phyloP scores from a whole-genome alignment of 345 rosid genomes.

The Rhizophora mangle region DNA sequence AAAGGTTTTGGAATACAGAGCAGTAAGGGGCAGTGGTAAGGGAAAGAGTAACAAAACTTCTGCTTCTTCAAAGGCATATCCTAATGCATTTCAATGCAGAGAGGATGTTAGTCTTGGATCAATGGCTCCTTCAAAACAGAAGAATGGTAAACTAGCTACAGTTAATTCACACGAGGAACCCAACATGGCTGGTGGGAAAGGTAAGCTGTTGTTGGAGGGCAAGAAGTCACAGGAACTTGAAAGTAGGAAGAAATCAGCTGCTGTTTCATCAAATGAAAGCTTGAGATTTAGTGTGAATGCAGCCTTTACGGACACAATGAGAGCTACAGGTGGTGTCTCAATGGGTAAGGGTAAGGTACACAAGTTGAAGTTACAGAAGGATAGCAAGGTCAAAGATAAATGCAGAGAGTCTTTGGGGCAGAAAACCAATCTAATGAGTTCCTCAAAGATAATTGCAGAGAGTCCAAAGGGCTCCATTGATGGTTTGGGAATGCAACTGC shows the following conservation, averaged over 20 bases:
- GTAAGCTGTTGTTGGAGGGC: slow-evolving; percentile 23
- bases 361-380: slow-evolving; percentile 37
- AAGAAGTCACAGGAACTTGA: slow-evolving; percentile 37
- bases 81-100: slow-evolving; percentile 15
- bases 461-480: slow-evolving; percentile 23
- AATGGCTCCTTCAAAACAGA: slow-evolving; percentile 17
- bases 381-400: slow-evolving; percentile 25
- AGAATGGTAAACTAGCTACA: slow-evolving; percentile 21
- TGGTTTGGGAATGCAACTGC: slow-evolving; percentile 22
- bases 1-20: slow-evolving; percentile 20
- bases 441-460: slow-evolving; percentile 19
- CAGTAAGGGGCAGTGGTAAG: slow-evolving; percentile 15
- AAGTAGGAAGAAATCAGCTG: slow-evolving; percentile 16
- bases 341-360: slow-evolving; percentile 24
- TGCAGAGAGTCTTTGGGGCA: slow-evolving; percentile 20
- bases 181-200: slow-evolving; percentile 24
- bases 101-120: slow-evolving; percentile 7
- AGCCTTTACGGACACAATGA: slow-evolving; percentile 20
- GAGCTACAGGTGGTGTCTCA: slow-evolving; percentile 27
- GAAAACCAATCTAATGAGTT: slow-evolving; percentile 6
- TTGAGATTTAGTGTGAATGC: slow-evolving; percentile 27
- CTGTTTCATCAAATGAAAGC: slow-evolving; percentile 10
- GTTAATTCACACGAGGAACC: slow-evolving; percentile 18
- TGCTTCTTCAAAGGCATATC: slow-evolving; percentile 20
- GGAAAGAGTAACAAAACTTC: slow-evolving; percentile 12